Evolutionary conservation across 306 rosid species (phyloP), one percentile per base, ranked within the genome.

Genomic region (Cicer chorassanicum): DNA sequence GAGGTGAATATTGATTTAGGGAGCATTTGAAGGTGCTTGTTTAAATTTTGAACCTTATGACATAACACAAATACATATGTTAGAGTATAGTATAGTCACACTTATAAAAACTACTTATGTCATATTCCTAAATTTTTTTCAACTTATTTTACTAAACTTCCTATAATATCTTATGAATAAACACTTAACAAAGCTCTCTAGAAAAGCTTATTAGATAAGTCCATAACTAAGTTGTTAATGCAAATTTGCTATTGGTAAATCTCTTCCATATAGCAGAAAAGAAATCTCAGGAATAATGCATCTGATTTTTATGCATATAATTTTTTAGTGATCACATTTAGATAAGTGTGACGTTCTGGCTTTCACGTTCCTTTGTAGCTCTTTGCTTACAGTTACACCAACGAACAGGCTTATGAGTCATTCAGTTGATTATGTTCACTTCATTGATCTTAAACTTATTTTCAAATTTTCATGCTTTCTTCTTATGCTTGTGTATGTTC

Each of bases 381-480:
- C 8, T 53, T 62, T 36, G 16, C 43, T 66, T 73, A 72, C 46
- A 68, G 38, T 66, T 73, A 72, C 46, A 68, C 65, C 8, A 77
- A 5, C 63, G 44, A 38, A 75, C 29, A 18, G 38, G 60, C 54
- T 53, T 76, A 72, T 36, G 9, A 13, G 29, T 65, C 9, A 15
- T 54, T 61, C 70, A 24, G 34, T 50, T 68, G 45, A 73, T 48
- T 46, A 41, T 56, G 73, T 66, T 16, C 69, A 13, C 72, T 65
- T 18, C 36, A 15, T 77, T 81, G 39, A 12, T 74, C 57, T 46
- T 50, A 34, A 66, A 36, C 71, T 61, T 15, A 5, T 53, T 57
- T 73, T 56, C 61, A 72, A 24, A 0, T 39, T 50, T 78, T 53
- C 80, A 70, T 77, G 8, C 40, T 74, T 70, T 81, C 65, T 70